Conservation (phyloP, 2,329 filamentous ascomycete species). For the Exophiala viscosa region DNA sequence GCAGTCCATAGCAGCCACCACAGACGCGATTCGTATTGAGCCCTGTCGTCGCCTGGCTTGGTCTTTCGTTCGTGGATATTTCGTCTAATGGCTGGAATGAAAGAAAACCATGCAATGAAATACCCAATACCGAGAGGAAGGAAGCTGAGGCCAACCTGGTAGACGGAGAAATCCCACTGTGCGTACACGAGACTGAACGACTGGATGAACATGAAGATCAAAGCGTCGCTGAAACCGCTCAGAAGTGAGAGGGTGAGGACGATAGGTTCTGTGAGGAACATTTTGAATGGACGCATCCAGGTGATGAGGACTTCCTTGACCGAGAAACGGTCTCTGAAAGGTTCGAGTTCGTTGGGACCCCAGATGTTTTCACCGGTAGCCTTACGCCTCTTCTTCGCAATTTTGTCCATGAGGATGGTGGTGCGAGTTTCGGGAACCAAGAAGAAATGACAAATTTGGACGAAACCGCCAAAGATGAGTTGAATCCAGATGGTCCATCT, state of each 20-base stretch:
- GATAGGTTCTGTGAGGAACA: constrained; percentile 64
- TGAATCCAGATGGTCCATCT: constrained; percentile 82
- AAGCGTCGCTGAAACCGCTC: constrained; percentile 61
- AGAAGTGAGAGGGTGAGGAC: constrained; percentile 59
- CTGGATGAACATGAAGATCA: constrained; percentile 66
- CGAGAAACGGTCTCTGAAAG: constrained; percentile 54
- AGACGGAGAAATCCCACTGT: constrained; percentile 55
- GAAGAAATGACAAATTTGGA: constrained; percentile 64
- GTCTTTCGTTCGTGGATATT: constrained; percentile 44
- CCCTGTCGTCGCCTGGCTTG: constrained; percentile 49
- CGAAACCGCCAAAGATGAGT: constrained; percentile 68
- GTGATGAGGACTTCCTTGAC: constrained; percentile 54
- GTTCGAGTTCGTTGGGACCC: constrained; percentile 67
- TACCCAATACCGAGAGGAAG: constrained; percentile 58
- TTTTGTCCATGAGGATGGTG: constrained; percentile 72
- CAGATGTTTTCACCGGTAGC: constrained; percentile 62
- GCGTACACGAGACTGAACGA: constrained; percentile 58
- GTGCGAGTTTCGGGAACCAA: constrained; percentile 74
- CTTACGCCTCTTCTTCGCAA: constrained; percentile 70
- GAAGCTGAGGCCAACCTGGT: constrained; percentile 51
- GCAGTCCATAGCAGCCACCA: constrained; percentile 60
- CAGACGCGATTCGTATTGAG: constrained; percentile 64
- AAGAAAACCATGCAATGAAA: constrained; percentile 56
- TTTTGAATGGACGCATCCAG: constrained; percentile 60
- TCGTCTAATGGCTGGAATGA: constrained; percentile 54